These are phyloP conservation scores for Podospora appendiculata DNA, from an alignment of 495 filamentous ascomycete genomes.

Conservation along the genomic window DNA sequence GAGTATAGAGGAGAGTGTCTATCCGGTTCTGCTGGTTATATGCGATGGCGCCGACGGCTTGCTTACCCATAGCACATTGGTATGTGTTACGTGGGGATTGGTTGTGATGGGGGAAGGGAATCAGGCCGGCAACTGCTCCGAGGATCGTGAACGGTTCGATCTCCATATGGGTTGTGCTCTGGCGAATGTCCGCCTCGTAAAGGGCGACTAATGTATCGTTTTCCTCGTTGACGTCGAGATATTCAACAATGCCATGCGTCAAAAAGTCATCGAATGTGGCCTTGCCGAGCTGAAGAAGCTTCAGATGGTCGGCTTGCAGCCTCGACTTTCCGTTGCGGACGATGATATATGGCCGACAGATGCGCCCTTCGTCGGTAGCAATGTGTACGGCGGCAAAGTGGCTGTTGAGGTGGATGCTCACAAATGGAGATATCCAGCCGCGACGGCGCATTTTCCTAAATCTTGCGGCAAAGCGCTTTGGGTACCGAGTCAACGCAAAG, in stretches of 20 bases:
- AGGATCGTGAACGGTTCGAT: slow-evolving; percentile 97
- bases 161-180: slow-evolving; percentile 83
- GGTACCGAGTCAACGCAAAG: slow-evolving; percentile 69
- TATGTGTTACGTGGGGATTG: slow-evolving; percentile 99
- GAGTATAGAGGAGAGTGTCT: slow-evolving; percentile 89
- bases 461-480: slow-evolving; percentile 71
- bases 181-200: slow-evolving; percentile 72
- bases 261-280: slow-evolving; percentile 92
- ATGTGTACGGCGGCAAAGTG: slow-evolving; percentile 89
- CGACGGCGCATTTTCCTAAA: slow-evolving; percentile 80
- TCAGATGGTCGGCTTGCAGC: slow-evolving; percentile 67
- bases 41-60: slow-evolving; percentile 96
- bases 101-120: slow-evolving; percentile 98
- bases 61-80: slow-evolving; percentile 99
- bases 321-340: slow-evolving; percentile 78
- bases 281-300: slow-evolving; percentile 67
- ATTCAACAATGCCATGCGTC: slow-evolving; percentile 81
- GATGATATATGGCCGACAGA: slow-evolving; percentile 90
- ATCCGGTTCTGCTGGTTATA: slow-evolving; percentile 96
- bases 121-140: slow-evolving; percentile 93
- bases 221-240: slow-evolving; percentile 97
- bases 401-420: slow-evolving; percentile 90
- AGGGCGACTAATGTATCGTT: slow-evolving; percentile 91
- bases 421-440: slow-evolving; percentile 86
- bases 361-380: slow-evolving; percentile 91